Conservation (phyloP, 1,284 basidiomycete species). For the Wallemia ichthyophaga region DNA sequence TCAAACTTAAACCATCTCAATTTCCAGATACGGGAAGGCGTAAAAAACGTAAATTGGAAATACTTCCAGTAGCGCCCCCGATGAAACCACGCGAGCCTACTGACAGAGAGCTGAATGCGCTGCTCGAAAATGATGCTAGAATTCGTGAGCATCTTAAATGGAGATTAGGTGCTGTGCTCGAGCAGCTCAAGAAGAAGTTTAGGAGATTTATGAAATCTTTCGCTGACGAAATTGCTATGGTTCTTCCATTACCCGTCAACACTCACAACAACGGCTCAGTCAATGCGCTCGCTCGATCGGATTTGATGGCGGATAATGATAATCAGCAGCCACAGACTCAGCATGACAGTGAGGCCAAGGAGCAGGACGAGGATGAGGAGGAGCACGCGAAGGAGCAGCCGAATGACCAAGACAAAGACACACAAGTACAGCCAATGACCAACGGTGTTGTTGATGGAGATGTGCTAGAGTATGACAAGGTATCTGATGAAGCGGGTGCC, state of each 20-base stretch:
- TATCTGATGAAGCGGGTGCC: no score
- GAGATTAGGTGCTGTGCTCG: conserved; percentile 54
- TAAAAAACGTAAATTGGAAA: conserved; percentile 54
- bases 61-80: conserved; percentile 63
- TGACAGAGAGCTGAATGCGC: conserved; percentile 48
- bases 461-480: no score
- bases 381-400: no score
- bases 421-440: no score
- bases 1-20: conserved; percentile 44
- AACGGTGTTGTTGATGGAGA: no score
- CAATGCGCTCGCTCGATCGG: neutral
- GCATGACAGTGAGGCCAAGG: neutral
- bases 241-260: neutral
- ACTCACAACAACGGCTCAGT: neutral
- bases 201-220: conserved; percentile 64
- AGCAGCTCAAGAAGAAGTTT: conserved; percentile 73
- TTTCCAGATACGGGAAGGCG: conserved; percentile 75
- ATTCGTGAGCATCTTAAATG: conserved; percentile 58
- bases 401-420: no score
- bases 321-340: neutral
- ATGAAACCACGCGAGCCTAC: conserved; percentile 55
- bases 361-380: neutral
- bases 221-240: conserved; percentile 17
- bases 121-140: conserved; percentile 50
- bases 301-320: neutral